Conservation (phyloP, 257 asterid genomes). For the Solanum sitiens region DNA sequence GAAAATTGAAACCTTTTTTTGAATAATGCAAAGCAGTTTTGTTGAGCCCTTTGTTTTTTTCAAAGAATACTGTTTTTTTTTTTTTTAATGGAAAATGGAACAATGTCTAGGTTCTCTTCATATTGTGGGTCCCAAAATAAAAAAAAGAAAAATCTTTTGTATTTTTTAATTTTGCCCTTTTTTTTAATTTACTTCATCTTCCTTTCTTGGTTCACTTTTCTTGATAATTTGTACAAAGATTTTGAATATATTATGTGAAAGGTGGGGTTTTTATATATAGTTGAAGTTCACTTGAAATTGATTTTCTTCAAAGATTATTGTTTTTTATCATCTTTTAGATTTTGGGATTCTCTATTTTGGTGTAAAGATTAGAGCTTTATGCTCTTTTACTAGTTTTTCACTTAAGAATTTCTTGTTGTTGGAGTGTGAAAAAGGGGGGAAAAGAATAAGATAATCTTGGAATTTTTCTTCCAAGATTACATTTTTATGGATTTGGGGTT, state of each 20-base stretch:
- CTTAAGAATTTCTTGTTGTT: neutral
- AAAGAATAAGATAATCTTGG: neutral
- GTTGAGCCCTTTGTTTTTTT: neutral
- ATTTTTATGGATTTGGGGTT: neutral
- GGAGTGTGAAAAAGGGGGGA: neutral
- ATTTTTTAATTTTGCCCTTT: neutral
- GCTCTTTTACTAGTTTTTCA: neutral
- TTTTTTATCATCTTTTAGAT: neutral
- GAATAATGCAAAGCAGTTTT: neutral
- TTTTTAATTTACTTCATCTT: neutral
- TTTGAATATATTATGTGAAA: neutral
- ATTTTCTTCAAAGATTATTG: neutral
- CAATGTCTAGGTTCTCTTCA: constrained; percentile 12
- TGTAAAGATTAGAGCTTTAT: neutral
- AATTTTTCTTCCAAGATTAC: neutral
- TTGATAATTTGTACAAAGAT: neutral
- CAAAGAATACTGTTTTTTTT: neutral
- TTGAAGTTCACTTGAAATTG: neutral
- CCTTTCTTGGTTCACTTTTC: neutral
- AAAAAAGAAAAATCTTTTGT: neutral
- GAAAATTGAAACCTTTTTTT: neutral
- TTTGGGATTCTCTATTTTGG: neutral
- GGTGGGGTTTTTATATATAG: neutral
- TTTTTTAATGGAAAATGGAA: neutral
- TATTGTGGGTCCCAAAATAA: neutral